Base-by-base conservation (phyloP, 2,329 filamentous ascomycete species). In the Diaporthe caulivora region DNA sequence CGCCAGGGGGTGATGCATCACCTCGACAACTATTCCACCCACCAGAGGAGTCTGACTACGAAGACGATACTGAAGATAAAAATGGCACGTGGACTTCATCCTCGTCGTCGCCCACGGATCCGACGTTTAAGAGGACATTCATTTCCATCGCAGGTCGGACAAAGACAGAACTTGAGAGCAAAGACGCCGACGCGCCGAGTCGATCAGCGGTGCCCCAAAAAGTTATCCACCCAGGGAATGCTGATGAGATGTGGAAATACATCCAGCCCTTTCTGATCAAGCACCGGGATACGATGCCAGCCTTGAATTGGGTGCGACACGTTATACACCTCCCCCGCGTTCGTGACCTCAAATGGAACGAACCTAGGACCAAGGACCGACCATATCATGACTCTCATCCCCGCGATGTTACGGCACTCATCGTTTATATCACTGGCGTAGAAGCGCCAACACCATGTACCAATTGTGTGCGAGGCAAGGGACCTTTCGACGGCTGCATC, bases 341-440 rank as follows among this genome's bases (percentile, higher is more conserved):
- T 15, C 80, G 81, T 9, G 76, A 80, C 1, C 62, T 82, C 4
- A 72, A 76, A 42, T 82, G 79, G 79, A 82, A 82, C 40, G 42
- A 65, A 24, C 2, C 49, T 1, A 76, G 80, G 76, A 72, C 76
- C 11, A 44, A 18, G 21, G 60, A 70, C 0, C 65, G 77, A 54
- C 75, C 77, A 0, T 81, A 72, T 21, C 49, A 18, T 8, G 81
- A 82, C 65, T 62, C 70, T 9, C 70, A 76, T 10, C 70, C 77
- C 15, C 74, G 77, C 40, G 80, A 82, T 57, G 64, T 81, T 7
- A 78, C 80, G 11, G 77, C 78, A 21, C 47, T 82, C 7, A 72
- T 82, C 9, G 73, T 82, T 10, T 80, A 82, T 40, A n/a, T 80
- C 2, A 82, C 79, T 1, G 81, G 81, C 18, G 78, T 82, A 2